These are phyloP conservation scores for Penicillium expansum DNA, from an alignment of 2,329 filamentous ascomycete species.

Conservation along the genomic window DNA sequence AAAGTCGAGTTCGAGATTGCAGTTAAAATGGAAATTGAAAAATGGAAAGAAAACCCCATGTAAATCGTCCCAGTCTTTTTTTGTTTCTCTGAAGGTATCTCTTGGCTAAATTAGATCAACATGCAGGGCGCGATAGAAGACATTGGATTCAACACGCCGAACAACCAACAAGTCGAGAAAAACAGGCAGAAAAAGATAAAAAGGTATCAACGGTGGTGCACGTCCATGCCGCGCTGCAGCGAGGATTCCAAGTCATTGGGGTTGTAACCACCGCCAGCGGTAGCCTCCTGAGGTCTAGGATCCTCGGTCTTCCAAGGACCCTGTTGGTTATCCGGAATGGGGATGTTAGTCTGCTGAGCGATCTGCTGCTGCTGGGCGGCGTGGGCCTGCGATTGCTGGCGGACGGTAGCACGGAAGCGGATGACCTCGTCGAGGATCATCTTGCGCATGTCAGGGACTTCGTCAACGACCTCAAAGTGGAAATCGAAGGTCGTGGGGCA, in stretches of 20 bases:
- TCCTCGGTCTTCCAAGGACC: slow-evolving; percentile 57
- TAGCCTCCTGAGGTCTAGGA: slow-evolving; percentile 59
- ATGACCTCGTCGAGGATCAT: slow-evolving; percentile 97
- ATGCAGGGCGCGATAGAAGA: slow-evolving; percentile 20
- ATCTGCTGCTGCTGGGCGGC: slow-evolving; percentile 42
- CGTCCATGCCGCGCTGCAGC: slow-evolving; percentile 59
- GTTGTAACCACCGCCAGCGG: slow-evolving; percentile 40
- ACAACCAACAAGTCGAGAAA: slow-evolving; percentile 12
- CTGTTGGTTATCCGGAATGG: slow-evolving; percentile 61
- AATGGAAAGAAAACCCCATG: slow-evolving; percentile 9
- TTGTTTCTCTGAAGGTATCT: slow-evolving; percentile 27
- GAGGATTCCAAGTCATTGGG: slow-evolving; percentile 49
- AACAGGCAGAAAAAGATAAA: neutral
- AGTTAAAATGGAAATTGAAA: neutral
- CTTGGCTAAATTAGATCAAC: slow-evolving; percentile 29
- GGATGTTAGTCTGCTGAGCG: slow-evolving; percentile 50
- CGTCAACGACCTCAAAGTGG: slow-evolving; percentile 95
- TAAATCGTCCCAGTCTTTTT: slow-evolving; percentile 22
- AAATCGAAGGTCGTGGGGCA: slow-evolving; percentile 97
- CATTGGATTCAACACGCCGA: slow-evolving; percentile 11
- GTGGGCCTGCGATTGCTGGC: slow-evolving; percentile 49
- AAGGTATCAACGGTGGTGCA: slow-evolving; percentile 28
- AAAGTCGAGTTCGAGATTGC: neutral
- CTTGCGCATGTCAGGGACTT: slow-evolving; percentile 89
- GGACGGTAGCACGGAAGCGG: slow-evolving; percentile 69